phyloP scores from a whole-genome alignment of 2,329 filamentous ascomycete species.

The Rhexocercosporidium sp. region DNA sequence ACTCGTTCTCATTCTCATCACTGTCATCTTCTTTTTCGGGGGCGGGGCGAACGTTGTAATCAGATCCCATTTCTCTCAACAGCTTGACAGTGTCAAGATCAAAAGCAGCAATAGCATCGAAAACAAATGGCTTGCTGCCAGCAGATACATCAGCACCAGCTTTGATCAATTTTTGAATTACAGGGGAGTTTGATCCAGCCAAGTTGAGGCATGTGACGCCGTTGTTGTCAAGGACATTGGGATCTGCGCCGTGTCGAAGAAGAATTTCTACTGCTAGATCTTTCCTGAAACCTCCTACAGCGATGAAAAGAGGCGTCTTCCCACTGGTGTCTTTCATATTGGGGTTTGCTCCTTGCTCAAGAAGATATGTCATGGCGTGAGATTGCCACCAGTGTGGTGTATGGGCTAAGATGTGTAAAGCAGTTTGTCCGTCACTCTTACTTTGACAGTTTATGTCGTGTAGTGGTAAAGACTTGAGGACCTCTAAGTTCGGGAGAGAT shows the following conservation, averaged over 20 bases:
- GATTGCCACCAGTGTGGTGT: conserved; percentile 25
- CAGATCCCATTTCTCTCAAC: too few species aligned
- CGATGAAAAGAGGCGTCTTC: conserved; percentile 27
- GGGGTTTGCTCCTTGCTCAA: conserved; percentile 15
- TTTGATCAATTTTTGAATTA: not conserved
- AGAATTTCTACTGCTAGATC: conserved; percentile 17
- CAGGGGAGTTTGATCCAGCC: not conserved
- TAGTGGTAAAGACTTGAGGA: conserved; percentile 43
- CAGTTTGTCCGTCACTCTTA: conserved; percentile 19
- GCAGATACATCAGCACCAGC: too few species aligned
- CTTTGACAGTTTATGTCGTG: conserved; percentile 18
- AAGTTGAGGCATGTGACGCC: conserved; percentile 1
- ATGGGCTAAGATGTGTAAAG: conserved; percentile 20
- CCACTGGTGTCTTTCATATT: conserved; percentile 24
- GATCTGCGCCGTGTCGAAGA: conserved; percentile 24
- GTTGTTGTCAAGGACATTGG: conserved; percentile 13
- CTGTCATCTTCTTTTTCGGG: too few species aligned
- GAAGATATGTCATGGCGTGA: conserved; percentile 21
- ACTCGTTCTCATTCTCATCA: too few species aligned
- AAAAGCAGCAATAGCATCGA: too few species aligned
- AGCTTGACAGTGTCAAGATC: too few species aligned
- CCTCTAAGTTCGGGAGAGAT: conserved; percentile 42
- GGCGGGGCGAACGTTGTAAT: too few species aligned
- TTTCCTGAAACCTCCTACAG: conserved; percentile 3
- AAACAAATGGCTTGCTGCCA: too few species aligned